A percentile compares a stretch with the other conserved stretches of the same genome.
phyloP scores from a whole-genome alignment of 2,329 filamentous ascomycete genomes.

The Plectosphaerella plurivora region DNA sequence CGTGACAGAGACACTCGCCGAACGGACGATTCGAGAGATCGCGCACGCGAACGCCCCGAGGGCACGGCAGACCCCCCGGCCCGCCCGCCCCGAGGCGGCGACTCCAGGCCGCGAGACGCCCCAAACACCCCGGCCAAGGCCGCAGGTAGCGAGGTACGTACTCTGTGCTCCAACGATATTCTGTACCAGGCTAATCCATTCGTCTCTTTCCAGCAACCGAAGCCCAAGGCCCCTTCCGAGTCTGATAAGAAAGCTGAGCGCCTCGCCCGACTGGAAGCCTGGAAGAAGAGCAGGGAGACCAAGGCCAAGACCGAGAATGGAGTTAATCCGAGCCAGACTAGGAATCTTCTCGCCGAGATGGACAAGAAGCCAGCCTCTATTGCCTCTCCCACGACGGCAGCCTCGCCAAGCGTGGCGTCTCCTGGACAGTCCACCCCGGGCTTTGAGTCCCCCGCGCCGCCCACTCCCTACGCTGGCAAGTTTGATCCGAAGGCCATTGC shows the following conservation, averaged over 20 bases:
- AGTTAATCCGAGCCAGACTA: constrained; percentile 58
- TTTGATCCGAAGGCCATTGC: constrained; percentile 84
- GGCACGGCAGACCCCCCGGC: constrained; percentile 67
- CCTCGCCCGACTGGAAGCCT: constrained; percentile 77
- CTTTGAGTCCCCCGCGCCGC: constrained; percentile 41
- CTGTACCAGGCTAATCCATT: not conserved
- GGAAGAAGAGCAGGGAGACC: constrained; percentile 86
- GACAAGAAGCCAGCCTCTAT: constrained; percentile 57
- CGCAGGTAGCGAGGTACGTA: not conserved
- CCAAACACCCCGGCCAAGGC: not conserved
- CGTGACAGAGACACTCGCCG: constrained; percentile 59
- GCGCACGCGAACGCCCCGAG: constrained; percentile 59
- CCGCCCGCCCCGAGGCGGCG: constrained; percentile 63
- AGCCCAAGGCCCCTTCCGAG: constrained; percentile 54
- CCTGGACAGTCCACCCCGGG: constrained; percentile 35
- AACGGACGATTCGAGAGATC: constrained; percentile 70
- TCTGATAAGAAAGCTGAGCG: constrained; percentile 76
- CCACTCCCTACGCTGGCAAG: constrained; percentile 64
- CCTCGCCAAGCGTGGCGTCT: constrained; percentile 30
- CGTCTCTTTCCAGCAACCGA: constrained; percentile 16
- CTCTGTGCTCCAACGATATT: not conserved
- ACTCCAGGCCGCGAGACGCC: not conserved
- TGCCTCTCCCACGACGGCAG: constrained; percentile 43
- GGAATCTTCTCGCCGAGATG: constrained; percentile 68
- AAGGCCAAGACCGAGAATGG: constrained; percentile 69